A percentile compares a stretch with the other conserved stretches of the same genome.
Conservation (phyloP, 2,329 filamentous ascomycete genomes). For the Colletotrichum lindemuthianum region DNA sequence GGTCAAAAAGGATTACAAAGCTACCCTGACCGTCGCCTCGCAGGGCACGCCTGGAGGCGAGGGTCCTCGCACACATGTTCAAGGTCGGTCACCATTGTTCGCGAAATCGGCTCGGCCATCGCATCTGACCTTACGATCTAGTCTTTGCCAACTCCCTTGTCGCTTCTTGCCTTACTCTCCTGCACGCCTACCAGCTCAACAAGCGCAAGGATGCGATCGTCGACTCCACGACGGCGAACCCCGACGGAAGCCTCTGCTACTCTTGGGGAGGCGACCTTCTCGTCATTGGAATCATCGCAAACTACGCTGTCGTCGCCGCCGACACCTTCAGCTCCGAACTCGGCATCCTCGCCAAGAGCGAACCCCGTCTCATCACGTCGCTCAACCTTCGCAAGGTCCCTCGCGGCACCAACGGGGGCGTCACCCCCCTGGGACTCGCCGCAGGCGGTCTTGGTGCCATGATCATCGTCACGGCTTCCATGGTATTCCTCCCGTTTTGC, state of each 20-base stretch:
- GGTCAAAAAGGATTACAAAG: constrained; percentile 90
- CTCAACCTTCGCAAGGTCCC: constrained; percentile 81
- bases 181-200: constrained; percentile 69
- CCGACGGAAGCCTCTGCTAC: constrained; percentile 62
- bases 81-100: constrained; percentile 60
- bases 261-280: constrained; percentile 71
- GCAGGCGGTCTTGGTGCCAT: constrained; percentile 81
- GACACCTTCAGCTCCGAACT: constrained; percentile 97
- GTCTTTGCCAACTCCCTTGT: constrained; percentile 88
- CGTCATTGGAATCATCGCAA: constrained; percentile 74
- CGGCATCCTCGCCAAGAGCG: constrained; percentile 81
- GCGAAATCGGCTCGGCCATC: background rate
- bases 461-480: constrained; percentile 72
- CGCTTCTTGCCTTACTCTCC: constrained; percentile 71
- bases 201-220: constrained; percentile 54
- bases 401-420: constrained; percentile 91
- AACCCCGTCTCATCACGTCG: constrained; percentile 88
- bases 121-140: constrained; percentile 38
- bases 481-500: constrained; percentile 77
- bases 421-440: constrained; percentile 77
- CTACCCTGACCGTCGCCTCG: constrained; percentile 80
- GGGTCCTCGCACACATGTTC: constrained; percentile 82
- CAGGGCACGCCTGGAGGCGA: constrained; percentile 80
- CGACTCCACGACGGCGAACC: constrained; percentile 44
- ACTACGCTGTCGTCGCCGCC: constrained; percentile 91